These are phyloP conservation scores for Amanita exitialis DNA, from an alignment of 768 basidiomycete species.

Conservation along the genomic window DNA sequence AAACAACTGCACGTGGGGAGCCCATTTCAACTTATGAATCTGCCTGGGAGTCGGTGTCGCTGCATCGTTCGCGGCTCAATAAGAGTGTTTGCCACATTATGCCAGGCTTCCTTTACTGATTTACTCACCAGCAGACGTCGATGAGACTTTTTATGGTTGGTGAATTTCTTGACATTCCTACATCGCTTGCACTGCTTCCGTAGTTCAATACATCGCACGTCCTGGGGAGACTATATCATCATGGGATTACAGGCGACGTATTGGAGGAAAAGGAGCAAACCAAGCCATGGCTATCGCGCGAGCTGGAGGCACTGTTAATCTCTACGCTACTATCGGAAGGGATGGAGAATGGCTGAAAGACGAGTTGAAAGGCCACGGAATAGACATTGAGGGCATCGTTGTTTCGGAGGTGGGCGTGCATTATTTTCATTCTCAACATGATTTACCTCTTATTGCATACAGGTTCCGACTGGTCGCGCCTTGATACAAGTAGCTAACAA, in stretches of 20 bases:
- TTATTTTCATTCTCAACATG: neutral
- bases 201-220: constrained; percentile 42
- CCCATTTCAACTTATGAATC: too few species aligned
- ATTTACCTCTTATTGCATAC: neutral
- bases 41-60: neutral
- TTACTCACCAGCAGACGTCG: constrained; percentile 27
- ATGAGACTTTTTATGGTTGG: constrained; percentile 49
- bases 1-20: too few species aligned
- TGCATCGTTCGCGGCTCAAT: constrained; percentile 5
- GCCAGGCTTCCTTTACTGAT: neutral
- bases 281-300: constrained; percentile 48
- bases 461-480: constrained; percentile 49
- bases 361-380: constrained; percentile 26
- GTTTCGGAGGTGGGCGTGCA: constrained; percentile 25
- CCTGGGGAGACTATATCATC: constrained; percentile 57
- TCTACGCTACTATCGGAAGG: constrained; percentile 43
- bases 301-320: constrained; percentile 36
- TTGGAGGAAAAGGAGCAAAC: constrained; percentile 58
- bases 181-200: neutral
- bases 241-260: constrained; percentile 31
- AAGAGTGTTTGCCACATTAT: neutral
- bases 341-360: constrained; percentile 43
- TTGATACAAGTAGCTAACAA: constrained; percentile 47
- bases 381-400: constrained; percentile 27
- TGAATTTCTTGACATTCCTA: neutral